Base-by-base conservation (phyloP, 2,329 filamentous ascomycete genomes). In the Trichophyton equinum region DNA sequence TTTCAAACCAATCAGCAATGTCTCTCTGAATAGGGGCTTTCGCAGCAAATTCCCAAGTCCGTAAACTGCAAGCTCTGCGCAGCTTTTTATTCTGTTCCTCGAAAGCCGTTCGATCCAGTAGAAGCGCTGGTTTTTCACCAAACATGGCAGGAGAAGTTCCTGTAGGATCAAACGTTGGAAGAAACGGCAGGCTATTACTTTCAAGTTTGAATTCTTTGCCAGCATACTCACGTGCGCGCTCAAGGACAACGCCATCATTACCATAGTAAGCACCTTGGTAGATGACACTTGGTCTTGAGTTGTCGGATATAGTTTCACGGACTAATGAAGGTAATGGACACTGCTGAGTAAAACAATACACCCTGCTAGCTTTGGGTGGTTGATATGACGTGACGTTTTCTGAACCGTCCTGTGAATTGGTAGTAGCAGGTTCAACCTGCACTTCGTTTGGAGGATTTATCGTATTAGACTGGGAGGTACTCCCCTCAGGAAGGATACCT, bases 191-290 rank as follows among this genome's bases (percentile, higher is more conserved):
- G 1, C 87, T 88, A 60, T 81, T 84, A 62, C 91, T 87, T 67
- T 85, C 82, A 5, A 96, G 76, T 62, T 84, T 86, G 70, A 95
- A 96, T 67, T 95, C 88, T 66, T 85, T 85, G 2, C 92, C 92
- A 5, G 88, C 92, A 74, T 96, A 97, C 72, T 96, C 90, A 59
- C 89, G 81, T 36, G 81, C 74, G 59, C 86, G 82, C 44, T 86
- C 81, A 11, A 91, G 91, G 0, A 96, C 87, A 73, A 97, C 94
- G 58, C 79, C 80, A 63, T 95, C 89, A 30, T 88, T 80, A 66
- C 91, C 88, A 70, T 96, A 97, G 68, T 86, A 91, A 0, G 91
- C 86, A 69, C 91, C 85, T 71, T 91, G 88, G 65, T 96, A 95
- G 57, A 96, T 81, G 13, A 88, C 81, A 62, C 85, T 79, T 0